Evolutionary conservation across 1,284 basidiomycete species (phyloP), one percentile per base, ranked within the genome.

Genomic region (Leucoagaricus sp.): DNA sequence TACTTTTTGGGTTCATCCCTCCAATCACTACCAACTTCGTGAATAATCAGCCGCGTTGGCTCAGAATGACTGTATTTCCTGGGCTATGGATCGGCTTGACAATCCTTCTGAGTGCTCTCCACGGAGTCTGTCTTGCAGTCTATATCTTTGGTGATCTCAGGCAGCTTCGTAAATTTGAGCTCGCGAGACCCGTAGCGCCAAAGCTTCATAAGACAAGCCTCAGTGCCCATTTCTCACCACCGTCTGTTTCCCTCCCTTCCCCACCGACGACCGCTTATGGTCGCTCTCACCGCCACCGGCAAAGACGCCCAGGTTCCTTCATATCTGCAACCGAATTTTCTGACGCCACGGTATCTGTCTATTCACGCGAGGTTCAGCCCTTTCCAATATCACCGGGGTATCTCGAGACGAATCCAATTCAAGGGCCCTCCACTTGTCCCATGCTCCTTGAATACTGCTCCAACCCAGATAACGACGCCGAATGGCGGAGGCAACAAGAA

Each of bases 121-220:
- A 89, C 62, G 89, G 89, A 2, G 82, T 85, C 13, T 87, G 85
- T 60, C 53, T 91, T 60, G 87, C 89, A 68, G 83, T 92, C 12
- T 92, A 90, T 67, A 65, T 92, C 23, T 90, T 91, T 64, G 89
- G 89, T n/a, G 89, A 92, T 69, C 74, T 90, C 28, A 78, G 89
- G 8, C 90, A 92, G 65, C 77, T 92, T 15, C 82, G 87, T 63
- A 86, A 84, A 60, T 91, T 90, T 64, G 89, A 92, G 67, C 81
- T 92, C 28, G 71, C 80, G 0, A 78, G 87, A 21, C 87, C 88
- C 3, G 72, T 79, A 8, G 85, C 85, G 59, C 82, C 83, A 0
- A 77, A 75, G 49, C 67, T 26, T 26, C 41, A 25, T 8, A 40
- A 45, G 3, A 9, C 21, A 3, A 26, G 47, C 3, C 19, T 33